Percentiles rank a stretch among this genome's conserved stretches.
Evolutionary conservation across 768 basidiomycete genomes (phyloP).

Genomic region (Candolleomyces efflorescens): DNA sequence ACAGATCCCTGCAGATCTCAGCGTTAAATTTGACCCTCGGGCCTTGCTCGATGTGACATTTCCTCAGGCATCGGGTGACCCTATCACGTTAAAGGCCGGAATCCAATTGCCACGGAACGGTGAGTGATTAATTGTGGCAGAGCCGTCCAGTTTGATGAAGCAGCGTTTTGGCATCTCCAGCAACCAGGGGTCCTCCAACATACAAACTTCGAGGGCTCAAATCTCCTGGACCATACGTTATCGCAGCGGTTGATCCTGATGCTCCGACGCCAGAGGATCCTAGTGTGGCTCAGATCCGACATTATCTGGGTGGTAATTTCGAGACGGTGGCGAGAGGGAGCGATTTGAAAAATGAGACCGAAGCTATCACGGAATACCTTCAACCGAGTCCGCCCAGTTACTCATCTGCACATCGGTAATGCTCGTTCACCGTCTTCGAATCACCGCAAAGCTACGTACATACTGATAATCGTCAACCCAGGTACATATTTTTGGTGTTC

Average conservation of each 20-base stretch:
- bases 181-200: slow-evolving; percentile 32
- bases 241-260: slow-evolving; percentile 46
- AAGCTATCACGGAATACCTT: slow-evolving; percentile 36
- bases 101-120: slow-evolving; percentile 16
- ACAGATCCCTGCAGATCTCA: slow-evolving; percentile 21
- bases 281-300: slow-evolving; percentile 39
- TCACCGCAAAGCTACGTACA: background rate
- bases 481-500: slow-evolving; percentile 42
- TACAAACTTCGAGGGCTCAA: slow-evolving; percentile 25
- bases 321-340: background rate
- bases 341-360: slow-evolving; percentile 32
- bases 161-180: slow-evolving; percentile 15
- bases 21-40: slow-evolving; percentile 19
- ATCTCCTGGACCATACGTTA: slow-evolving; percentile 38
- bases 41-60: slow-evolving; percentile 22
- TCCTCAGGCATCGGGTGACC: slow-evolving; percentile 13
- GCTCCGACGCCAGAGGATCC: slow-evolving; percentile 47
- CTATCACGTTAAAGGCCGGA: slow-evolving; percentile 20
- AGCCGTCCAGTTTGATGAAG: background rate
- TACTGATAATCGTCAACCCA: slow-evolving; percentile 7
- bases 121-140: background rate
- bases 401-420: slow-evolving; percentile 39
- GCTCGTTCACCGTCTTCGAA: background rate
- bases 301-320: slow-evolving; percentile 45
- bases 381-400: slow-evolving; percentile 40